A percentile compares a stretch with the other conserved stretches of the same genome.
phyloP scores from a whole-genome alignment of 768 basidiomycete genomes.

The Auriculariales sp. region DNA sequence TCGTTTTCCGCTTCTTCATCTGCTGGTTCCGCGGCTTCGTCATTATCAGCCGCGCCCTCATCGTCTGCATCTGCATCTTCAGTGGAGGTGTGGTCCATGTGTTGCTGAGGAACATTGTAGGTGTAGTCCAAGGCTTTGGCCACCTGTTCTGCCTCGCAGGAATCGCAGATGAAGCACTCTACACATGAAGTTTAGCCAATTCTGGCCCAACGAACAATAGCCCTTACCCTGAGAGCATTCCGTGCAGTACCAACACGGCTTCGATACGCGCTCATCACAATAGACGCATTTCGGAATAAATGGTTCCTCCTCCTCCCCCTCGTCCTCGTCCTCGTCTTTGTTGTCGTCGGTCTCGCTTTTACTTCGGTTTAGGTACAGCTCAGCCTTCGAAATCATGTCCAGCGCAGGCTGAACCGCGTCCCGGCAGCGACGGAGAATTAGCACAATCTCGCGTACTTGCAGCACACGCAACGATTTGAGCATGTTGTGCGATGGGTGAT shows the following conservation, averaged over 20 bases:
- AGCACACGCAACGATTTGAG: not conserved
- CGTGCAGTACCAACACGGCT: not conserved
- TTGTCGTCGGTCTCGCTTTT: not conserved
- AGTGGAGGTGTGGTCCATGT: not conserved
- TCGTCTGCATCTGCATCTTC: no score
- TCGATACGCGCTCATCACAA: not conserved
- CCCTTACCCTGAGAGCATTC: not conserved
- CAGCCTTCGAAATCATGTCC: not conserved
- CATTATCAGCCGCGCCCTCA: no score
- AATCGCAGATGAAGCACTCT: not conserved
- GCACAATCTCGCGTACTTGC: not conserved
- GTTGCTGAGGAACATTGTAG: not conserved
- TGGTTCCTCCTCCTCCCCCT: slow-evolving; percentile 66
- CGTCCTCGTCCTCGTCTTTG: slow-evolving; percentile 29
- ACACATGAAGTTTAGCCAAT: not conserved
- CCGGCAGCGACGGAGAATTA: not conserved
- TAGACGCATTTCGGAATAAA: slow-evolving; percentile 49
- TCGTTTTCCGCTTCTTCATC: no score
- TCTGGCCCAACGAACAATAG: not conserved
- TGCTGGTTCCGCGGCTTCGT: no score
- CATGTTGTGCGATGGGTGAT: not conserved
- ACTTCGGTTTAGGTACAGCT: not conserved
- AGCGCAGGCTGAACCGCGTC: not conserved
- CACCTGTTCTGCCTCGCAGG: not conserved
- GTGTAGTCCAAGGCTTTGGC: not conserved